Evolutionary conservation across 495 filamentous ascomycete species (phyloP).

Genomic region (Lepidopterella palustris): DNA sequence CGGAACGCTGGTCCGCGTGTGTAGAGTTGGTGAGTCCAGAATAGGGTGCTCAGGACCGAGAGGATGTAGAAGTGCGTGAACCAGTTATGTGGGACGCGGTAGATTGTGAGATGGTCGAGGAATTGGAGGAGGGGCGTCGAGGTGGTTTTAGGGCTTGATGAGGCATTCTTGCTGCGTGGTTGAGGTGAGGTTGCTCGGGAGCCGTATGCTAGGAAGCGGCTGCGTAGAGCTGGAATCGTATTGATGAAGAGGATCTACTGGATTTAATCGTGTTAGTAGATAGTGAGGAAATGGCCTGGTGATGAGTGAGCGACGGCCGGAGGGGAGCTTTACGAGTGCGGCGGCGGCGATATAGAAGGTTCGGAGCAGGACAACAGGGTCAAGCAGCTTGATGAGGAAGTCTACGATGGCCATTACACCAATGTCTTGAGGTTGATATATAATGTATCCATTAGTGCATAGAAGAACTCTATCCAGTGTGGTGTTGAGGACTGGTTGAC

Average conservation of each 20-base stretch:
- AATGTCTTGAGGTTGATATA: neutral
- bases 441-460: neutral
- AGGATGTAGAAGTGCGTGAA: slow-evolving; percentile 82
- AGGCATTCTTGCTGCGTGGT: neutral
- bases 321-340: slow-evolving; percentile 42
- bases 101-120: slow-evolving; percentile 49
- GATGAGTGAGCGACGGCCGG: slow-evolving; percentile 3
- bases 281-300: slow-evolving; percentile 6
- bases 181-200: slow-evolving; percentile 42
- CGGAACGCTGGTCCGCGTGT: slow-evolving; percentile 47
- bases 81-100: slow-evolving; percentile 74
- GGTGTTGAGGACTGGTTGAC: too few species aligned
- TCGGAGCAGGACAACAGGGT: slow-evolving; percentile 16
- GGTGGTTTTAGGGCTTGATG: slow-evolving; percentile 22
- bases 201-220: slow-evolving; percentile 55
- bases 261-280: neutral
- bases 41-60: slow-evolving; percentile 61
- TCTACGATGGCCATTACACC: neutral
- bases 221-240: slow-evolving; percentile 44
- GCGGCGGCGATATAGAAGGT: slow-evolving; percentile 34
- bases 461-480: neutral
- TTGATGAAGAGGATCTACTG: slow-evolving; percentile 49
- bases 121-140: slow-evolving; percentile 7
- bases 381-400: neutral
- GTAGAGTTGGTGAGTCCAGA: slow-evolving; percentile 71